Conservation (phyloP, 495 filamentous ascomycete species). For the Penicillium verhagenii region DNA sequence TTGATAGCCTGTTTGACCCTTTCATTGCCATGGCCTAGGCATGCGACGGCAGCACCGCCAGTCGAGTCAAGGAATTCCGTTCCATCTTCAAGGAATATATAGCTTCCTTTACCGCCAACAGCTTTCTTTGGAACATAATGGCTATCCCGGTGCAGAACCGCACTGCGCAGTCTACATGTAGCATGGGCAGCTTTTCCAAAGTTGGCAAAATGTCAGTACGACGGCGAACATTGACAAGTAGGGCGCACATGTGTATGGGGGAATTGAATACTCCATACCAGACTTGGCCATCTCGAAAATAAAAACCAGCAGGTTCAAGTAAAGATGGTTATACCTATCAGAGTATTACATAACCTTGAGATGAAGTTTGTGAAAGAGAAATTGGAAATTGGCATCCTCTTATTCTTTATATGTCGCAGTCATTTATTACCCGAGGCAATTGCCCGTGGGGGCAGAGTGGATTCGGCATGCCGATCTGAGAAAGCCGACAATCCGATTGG, state of each 20-base stretch:
- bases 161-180: slow-evolving; percentile 31
- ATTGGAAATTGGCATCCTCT: slow-evolving; percentile 5
- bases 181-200: slow-evolving; percentile 1
- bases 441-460: slow-evolving; percentile 18
- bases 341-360: no score
- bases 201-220: slow-evolving; percentile 4
- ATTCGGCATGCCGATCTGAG: slow-evolving; percentile 32
- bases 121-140: slow-evolving; percentile 39
- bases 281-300: not conserved
- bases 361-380: not conserved
- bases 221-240: no score
- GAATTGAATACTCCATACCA: not conserved
- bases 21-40: slow-evolving; percentile 49
- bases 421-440: slow-evolving; percentile 20
- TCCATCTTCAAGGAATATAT: slow-evolving; percentile 55
- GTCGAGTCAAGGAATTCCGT: slow-evolving; percentile 63
- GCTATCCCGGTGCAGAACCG: slow-evolving; percentile 45
- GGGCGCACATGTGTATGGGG: no score
- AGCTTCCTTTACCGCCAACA: slow-evolving; percentile 43
- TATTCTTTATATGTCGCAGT: no score
- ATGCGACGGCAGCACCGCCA: slow-evolving; percentile 51
- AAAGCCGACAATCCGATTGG: slow-evolving; percentile 35
- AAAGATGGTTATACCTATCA: no score
- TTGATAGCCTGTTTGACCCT: slow-evolving; percentile 45
- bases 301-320: not conserved